Percentiles rank a stretch among this genome's conserved stretches.
Evolutionary conservation across 352 stramenopile species (phyloP).

Genomic region (Globisporangium polare): DNA sequence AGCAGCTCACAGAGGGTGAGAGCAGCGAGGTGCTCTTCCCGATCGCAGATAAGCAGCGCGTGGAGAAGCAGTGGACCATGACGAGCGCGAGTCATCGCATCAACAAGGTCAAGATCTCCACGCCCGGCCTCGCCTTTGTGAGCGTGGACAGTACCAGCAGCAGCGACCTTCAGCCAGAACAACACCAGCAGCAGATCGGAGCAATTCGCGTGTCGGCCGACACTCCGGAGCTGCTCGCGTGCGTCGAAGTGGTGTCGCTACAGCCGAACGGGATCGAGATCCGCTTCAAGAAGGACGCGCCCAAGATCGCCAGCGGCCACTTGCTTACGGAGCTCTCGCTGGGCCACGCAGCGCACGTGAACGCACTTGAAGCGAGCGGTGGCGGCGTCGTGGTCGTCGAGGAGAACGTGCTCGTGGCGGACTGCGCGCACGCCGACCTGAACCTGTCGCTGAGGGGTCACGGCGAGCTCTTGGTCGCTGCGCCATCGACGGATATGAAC

Average conservation of each 20-base stretch:
- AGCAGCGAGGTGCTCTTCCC: slow-evolving; percentile 4
- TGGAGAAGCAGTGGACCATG: slow-evolving; percentile 10
- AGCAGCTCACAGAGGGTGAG: neutral
- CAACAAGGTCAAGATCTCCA: slow-evolving; percentile 6
- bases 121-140: slow-evolving; percentile 9
- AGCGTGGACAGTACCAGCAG: neutral
- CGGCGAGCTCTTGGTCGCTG: slow-evolving; percentile 4
- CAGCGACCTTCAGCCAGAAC: neutral
- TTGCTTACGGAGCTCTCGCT: slow-evolving; percentile 11
- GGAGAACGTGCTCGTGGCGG: slow-evolving; percentile 10
- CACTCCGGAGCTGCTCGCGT: slow-evolving; percentile 6
- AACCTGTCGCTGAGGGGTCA: neutral
- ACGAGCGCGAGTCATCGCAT: neutral
- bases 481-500: neutral
- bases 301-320: neutral
- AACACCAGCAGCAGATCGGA: slow-evolving; percentile 1
- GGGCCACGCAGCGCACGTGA: neutral
- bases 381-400: slow-evolving; percentile 11
- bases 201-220: slow-evolving; percentile 6
- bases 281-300: slow-evolving; percentile 9
- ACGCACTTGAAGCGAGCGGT: neutral
- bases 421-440: neutral
- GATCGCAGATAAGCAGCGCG: slow-evolving; percentile 6
- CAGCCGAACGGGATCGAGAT: slow-evolving; percentile 9
- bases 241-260: slow-evolving; percentile 13